Percentiles rank a stretch among this genome's conserved stretches.
Evolutionary conservation across 169 alveolate genomes (phyloP).

Genomic region (Babesia caballi): DNA sequence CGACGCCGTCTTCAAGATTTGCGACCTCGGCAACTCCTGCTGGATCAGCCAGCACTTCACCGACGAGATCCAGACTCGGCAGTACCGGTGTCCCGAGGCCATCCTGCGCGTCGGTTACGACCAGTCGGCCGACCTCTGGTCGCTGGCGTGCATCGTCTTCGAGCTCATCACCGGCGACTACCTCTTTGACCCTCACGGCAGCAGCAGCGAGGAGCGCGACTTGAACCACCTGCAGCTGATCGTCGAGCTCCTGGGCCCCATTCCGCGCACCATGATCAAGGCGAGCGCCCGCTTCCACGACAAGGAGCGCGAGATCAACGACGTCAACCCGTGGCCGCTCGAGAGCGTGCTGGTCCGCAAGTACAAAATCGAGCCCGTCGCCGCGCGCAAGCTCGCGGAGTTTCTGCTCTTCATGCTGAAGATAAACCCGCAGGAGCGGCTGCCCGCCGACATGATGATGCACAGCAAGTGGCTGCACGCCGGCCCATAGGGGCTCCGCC

Average conservation of each 20-base stretch:
- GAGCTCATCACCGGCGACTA: slow-evolving; percentile 98
- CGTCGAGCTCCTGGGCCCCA: slow-evolving; percentile 88
- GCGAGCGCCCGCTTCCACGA: slow-evolving; percentile 72
- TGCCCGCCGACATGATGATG: slow-evolving; percentile 86
- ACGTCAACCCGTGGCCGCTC: slow-evolving; percentile 75
- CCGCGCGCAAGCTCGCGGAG: slow-evolving; percentile 78
- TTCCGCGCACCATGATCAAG: slow-evolving; percentile 85
- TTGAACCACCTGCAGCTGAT: slow-evolving; percentile 73
- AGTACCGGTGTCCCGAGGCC: slow-evolving; percentile 98
- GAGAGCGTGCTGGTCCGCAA: slow-evolving; percentile 82
- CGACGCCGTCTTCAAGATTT: slow-evolving; percentile 85
- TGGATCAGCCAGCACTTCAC: slow-evolving; percentile 96
- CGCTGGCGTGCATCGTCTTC: slow-evolving; percentile 96
- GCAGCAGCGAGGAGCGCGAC: slow-evolving; percentile 73
- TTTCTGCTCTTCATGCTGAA: slow-evolving; percentile 85
- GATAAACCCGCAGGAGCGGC: slow-evolving; percentile 86
- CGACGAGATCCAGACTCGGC: slow-evolving; percentile 96
- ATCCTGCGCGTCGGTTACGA: slow-evolving; percentile 92
- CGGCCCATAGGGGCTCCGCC: too few relatives aligned
- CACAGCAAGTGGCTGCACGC: slow-evolving; percentile 88
- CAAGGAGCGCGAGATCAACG: slow-evolving; percentile 49
- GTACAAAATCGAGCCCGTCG: slow-evolving; percentile 80
- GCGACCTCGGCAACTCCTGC: slow-evolving; percentile 98
- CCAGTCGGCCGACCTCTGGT: slow-evolving; percentile 96
- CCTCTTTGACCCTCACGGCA: slow-evolving; percentile 94